Evolutionary conservation across 1,284 basidiomycete genomes (phyloP).

Genomic region (Microbotryum intermedium): DNA sequence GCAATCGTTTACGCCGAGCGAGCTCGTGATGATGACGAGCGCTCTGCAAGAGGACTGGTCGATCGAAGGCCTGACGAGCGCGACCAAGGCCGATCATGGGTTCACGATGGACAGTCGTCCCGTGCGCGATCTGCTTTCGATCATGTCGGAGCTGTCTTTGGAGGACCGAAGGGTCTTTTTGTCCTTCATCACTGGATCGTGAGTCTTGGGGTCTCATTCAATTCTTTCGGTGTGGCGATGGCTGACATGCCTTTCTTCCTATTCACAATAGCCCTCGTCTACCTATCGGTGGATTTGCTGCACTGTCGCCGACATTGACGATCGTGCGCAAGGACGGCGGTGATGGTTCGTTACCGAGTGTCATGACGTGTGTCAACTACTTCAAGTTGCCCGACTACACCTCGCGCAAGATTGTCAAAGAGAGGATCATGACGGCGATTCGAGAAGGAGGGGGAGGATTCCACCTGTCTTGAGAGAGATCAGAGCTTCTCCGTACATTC

Average conservation of each 20-base stretch:
- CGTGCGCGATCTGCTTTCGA: slow-evolving; percentile 73
- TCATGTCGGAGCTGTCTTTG: slow-evolving; percentile 72
- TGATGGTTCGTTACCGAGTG: slow-evolving; percentile 50
- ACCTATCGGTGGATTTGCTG: slow-evolving; percentile 86
- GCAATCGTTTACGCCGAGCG: slow-evolving; percentile 84
- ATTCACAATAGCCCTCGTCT: slow-evolving; percentile 36
- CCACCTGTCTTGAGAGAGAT: slow-evolving; percentile 51
- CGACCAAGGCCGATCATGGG: slow-evolving; percentile 94
- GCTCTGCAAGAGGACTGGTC: slow-evolving; percentile 94
- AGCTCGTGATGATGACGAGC: slow-evolving; percentile 86
- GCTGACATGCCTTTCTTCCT: not conserved
- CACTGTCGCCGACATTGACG: slow-evolving; percentile 85
- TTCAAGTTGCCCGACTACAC: slow-evolving; percentile 94
- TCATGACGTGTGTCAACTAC: slow-evolving; percentile 93
- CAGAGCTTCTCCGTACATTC: too few species aligned
- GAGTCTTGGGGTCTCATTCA: slow-evolving; percentile 59
- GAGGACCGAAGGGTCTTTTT: slow-evolving; percentile 74
- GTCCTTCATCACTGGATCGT: slow-evolving; percentile 92
- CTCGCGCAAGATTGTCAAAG: slow-evolving; percentile 65
- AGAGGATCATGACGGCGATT: slow-evolving; percentile 72
- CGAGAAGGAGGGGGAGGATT: slow-evolving; percentile 87
- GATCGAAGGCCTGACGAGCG: slow-evolving; percentile 74
- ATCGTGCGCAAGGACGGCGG: slow-evolving; percentile 97
- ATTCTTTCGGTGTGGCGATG: not conserved
- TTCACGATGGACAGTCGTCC: slow-evolving; percentile 89